Percentiles rank a stretch among this genome's conserved stretches.
Evolutionary conservation across 2,329 filamentous ascomycete genomes (phyloP).

Genomic region (Neofusicoccum kwambonambiense): DNA sequence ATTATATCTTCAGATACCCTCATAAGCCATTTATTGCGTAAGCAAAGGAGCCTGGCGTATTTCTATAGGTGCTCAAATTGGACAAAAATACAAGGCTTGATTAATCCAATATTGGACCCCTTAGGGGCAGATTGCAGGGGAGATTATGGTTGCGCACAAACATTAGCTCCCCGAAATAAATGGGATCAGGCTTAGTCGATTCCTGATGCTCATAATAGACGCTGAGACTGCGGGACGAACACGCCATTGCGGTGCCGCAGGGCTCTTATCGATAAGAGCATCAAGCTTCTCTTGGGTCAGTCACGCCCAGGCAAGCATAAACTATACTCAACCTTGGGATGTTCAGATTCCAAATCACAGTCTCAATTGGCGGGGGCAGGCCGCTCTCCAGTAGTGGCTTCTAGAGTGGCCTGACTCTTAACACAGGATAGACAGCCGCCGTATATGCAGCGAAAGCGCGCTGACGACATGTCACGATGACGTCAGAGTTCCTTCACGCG

Average conservation of each 20-base stretch:
- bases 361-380: too few species aligned
- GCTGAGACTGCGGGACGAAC: neutral
- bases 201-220: neutral
- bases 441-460: neutral
- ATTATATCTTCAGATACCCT: neutral
- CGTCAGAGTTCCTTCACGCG: neutral
- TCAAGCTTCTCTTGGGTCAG: neutral
- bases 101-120: neutral
- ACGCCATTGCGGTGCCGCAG: neutral
- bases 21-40: neutral
- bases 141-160: neutral
- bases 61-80: neutral
- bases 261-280: neutral
- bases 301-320: neutral
- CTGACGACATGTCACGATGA: conserved; percentile 3
- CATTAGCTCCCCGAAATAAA: neutral
- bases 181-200: neutral
- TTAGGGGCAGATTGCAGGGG: conserved; percentile 12
- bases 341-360: too few species aligned
- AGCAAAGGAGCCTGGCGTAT: neutral
- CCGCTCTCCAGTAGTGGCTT: too few species aligned
- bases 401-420: neutral
- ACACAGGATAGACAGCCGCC: too few species aligned
- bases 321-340: neutral
- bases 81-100: neutral